Base-by-base conservation (phyloP, 495 filamentous ascomycete species). In the Pyronema omphalodes region DNA sequence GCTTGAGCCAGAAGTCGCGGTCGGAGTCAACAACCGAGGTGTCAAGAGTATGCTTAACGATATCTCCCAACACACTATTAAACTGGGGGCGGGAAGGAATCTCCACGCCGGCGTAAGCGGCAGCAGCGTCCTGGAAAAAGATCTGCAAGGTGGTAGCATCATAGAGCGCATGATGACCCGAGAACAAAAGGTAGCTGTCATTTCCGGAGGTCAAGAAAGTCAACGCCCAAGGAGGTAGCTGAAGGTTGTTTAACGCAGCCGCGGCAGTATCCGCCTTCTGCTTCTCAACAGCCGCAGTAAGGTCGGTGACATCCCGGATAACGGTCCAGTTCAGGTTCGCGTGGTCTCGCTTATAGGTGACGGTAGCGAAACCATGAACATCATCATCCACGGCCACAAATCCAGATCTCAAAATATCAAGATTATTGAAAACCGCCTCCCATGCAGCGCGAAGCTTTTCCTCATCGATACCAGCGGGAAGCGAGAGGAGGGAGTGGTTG, bases 141-240 rank as follows among this genome's bases (percentile, higher is more conserved):
- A 57, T 53, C 12, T 73, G 69, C 5, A 93, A 67, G 12, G 83
- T 81, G 36, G 76, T 71, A 0, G 83, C 86, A 68, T 93, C 86
- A 57, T 87, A 91, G 0, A 93, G 67, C 3, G 83, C 82, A 67
- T 93, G 86, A 51, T 86, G 78, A 5, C 74, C 71, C 11, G 71
- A 76, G 43, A 83, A 70, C 39, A 72, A 62, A 9, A 82, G 55
- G 0, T 62, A 52, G 9, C 45, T 55, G 3, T 49, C 44, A n/a
- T 54, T 55, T 1, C 39, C 44, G 6, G 60, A 51, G 0, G 59
- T 51, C 8, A 63, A 50, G 7, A 75, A 44, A 29, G 58, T 53
- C 41, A 80, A 71, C 57, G 58, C 57, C 79, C 71, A 78, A 56
- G 65, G 71, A 7, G 74, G 75, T 33, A 57, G 47, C 55, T 72